phyloP scores from a whole-genome alignment of 2,329 filamentous ascomycete species.

The Scolecobasidium constrictum region DNA sequence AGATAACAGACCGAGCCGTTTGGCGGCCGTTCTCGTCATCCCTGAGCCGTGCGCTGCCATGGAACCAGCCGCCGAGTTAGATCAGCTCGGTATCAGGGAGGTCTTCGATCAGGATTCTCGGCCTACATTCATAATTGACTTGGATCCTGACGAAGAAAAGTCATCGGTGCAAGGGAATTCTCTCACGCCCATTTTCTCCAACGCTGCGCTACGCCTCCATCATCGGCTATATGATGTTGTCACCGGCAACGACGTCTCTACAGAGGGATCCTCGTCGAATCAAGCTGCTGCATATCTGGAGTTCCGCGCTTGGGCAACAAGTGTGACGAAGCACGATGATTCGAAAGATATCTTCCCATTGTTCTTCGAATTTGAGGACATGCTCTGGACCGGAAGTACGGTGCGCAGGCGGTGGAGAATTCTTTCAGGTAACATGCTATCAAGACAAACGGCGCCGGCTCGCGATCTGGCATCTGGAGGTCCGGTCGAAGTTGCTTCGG shows the following conservation, averaged over 20 bases:
- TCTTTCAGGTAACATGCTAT: conserved; percentile 16
- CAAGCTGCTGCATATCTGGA: conserved; percentile 19
- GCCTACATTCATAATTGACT: conserved; percentile 22
- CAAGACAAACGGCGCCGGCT: conserved; percentile 9
- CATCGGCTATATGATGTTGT: conserved; percentile 19
- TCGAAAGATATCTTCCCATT: conserved; percentile 35
- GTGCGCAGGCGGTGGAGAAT: conserved; percentile 20
- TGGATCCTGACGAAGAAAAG: conserved; percentile 17
- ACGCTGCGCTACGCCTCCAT: conserved; percentile 20
- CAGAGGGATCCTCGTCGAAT: not conserved
- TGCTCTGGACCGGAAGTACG: conserved; percentile 22
- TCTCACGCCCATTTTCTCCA: conserved; percentile 21
- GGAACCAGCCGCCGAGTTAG: conserved; percentile 12
- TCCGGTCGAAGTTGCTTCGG: conserved; percentile 7
- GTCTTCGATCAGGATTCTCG: conserved; percentile 21
- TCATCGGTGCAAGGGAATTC: not conserved
- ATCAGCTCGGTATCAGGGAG: conserved; percentile 18
- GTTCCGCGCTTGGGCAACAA: conserved; percentile 32
- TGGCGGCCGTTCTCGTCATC: too few species aligned
- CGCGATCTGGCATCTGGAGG: conserved; percentile 9
- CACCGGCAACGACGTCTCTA: conserved; percentile 9
- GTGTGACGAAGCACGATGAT: conserved; percentile 32
- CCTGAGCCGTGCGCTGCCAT: too few species aligned
- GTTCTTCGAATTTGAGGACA: conserved; percentile 22
- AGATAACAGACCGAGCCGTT: too few species aligned